Conservation (phyloP, 495 filamentous ascomycete genomes). For the Ramalina intermedia region DNA sequence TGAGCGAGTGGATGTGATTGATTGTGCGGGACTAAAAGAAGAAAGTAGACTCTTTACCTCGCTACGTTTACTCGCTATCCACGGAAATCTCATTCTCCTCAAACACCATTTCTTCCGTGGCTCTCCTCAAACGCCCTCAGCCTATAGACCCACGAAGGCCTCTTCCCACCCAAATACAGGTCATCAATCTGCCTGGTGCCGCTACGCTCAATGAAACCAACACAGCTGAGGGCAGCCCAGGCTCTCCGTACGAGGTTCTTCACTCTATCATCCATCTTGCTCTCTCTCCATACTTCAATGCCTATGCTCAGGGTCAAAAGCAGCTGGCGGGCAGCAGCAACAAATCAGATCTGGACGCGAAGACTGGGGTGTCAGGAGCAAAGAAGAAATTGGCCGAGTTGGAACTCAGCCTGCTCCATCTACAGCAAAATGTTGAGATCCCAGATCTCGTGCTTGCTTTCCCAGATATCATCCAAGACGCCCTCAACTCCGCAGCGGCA, state of each 20-base stretch:
- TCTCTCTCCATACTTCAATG: conserved; percentile 89
- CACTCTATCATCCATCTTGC: conserved; percentile 79
- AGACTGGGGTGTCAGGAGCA: conserved; percentile 88
- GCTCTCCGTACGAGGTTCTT: conserved; percentile 80
- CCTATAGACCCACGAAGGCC: conserved; percentile 70
- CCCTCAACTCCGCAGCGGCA: conserved; percentile 57
- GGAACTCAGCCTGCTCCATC: conserved; percentile 72
- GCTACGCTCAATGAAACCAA: conserved; percentile 46
- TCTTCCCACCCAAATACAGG: conserved; percentile 72
- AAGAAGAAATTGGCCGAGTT: conserved; percentile 93
- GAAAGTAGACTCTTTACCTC: conserved; percentile 6
- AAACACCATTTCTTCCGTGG: conserved; percentile 68
- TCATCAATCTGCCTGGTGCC: conserved; percentile 77
- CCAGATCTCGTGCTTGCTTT: conserved; percentile 74
- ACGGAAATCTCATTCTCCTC: conserved; percentile 67
- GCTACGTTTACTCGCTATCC: conserved; percentile 63
- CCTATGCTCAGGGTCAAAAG: conserved; percentile 75
- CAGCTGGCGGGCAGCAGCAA: conserved; percentile 45
- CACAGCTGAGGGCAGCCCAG: conserved; percentile 49
- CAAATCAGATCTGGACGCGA: conserved; percentile 68
- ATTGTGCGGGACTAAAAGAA: background rate
- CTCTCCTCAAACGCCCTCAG: conserved; percentile 74
- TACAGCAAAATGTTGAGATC: conserved; percentile 97
- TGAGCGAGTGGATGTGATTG: background rate
- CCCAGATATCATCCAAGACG: conserved; percentile 72